Evolutionary conservation across 176 grass and related monocot genomes (phyloP), one percentile per base, ranked within the genome.

Genomic region (Oryza brachyantha): DNA sequence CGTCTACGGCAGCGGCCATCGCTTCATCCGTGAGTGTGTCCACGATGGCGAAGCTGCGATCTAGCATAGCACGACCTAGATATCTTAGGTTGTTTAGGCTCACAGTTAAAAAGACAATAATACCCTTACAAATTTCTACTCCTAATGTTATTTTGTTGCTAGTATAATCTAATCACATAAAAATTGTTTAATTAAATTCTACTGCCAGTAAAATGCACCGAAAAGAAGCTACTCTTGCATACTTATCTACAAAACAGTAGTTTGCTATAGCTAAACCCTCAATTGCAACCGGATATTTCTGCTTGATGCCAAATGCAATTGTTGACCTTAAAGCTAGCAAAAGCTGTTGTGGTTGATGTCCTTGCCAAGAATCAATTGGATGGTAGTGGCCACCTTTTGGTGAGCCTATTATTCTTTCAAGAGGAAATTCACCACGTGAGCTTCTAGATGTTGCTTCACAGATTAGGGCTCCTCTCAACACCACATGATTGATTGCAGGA

Each of bases 371-470:
- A 87, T 83, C 66, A 29, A 58, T 57, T 66, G 79, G 13, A 66
- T 73, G 76, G 58, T 78, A 80, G 57, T 64, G 77, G 35, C 46
- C 62, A 74, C 84, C 46, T 61, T 74, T 74, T 74, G 48, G 6
- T 19, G 12, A 22, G 42, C 55, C 8, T 66, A 8, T n/a, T 39
- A 25, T 43, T 38, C 54, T 17, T 34, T 24, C 31, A 82, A 22
- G 35, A 58, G 76, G 85, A 77, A 58, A 81, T 89, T 85, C 57
- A 60, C 72, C 87, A 85, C 82, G 87, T 89, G 87, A 72, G 43
- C 45, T 85, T 89, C 66, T 89, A 67, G 78, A 73, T 1, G 65
- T 81, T 81, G 78, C 72, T 81, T 89, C 22, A 1, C 29, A 19
- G 57, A 65, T 27, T 1, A 8, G 64, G 35, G 35, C 64, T 88